These are phyloP conservation scores for Tagetes patula DNA, from an alignment of 129 eudicot genomes.

Conservation along the genomic window DNA sequence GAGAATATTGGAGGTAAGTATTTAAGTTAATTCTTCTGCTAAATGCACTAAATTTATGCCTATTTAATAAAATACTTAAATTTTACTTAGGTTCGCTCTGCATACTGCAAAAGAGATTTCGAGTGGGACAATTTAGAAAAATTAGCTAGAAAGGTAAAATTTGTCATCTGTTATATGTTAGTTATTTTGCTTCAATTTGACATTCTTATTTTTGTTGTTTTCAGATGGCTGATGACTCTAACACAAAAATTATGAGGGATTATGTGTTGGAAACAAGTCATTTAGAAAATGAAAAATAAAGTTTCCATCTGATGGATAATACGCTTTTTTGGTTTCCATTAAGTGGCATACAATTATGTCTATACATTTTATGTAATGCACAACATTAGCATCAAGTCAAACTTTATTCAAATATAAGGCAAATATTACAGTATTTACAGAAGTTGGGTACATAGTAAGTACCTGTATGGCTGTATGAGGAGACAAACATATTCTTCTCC, in stretches of 20 bases:
- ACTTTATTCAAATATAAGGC: constrained; percentile 12
- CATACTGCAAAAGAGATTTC: constrained; percentile 85
- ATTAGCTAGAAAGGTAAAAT: constrained; percentile 58
- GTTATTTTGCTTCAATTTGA: constrained; percentile 7
- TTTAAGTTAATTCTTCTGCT: constrained; percentile 9
- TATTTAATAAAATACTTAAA: background rate
- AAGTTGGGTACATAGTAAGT: constrained; percentile 8
- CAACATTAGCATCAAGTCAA: constrained; percentile 9
- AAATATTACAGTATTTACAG: constrained; percentile 24
- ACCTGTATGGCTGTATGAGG: constrained; percentile 20
- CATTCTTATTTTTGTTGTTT: constrained; percentile 1
- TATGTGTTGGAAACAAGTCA: constrained; percentile 72
- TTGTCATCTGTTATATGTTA: background rate
- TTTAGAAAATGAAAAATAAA: constrained; percentile 35
- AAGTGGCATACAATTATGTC: background rate
- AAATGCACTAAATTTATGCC: background rate
- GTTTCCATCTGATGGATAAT: constrained; percentile 10
- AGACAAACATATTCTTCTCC: constrained; percentile 23
- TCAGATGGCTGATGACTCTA: constrained; percentile 76
- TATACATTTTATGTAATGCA: constrained; percentile 32
- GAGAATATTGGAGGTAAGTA: constrained; percentile 81
- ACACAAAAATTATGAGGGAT: constrained; percentile 80
- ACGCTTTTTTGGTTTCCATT: background rate
- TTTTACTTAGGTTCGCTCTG: constrained; percentile 77
- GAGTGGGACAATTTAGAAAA: constrained; percentile 96